These are phyloP conservation scores for Ophiostoma populinum DNA, from an alignment of 2,329 filamentous ascomycete species.

Conservation along the genomic window DNA sequence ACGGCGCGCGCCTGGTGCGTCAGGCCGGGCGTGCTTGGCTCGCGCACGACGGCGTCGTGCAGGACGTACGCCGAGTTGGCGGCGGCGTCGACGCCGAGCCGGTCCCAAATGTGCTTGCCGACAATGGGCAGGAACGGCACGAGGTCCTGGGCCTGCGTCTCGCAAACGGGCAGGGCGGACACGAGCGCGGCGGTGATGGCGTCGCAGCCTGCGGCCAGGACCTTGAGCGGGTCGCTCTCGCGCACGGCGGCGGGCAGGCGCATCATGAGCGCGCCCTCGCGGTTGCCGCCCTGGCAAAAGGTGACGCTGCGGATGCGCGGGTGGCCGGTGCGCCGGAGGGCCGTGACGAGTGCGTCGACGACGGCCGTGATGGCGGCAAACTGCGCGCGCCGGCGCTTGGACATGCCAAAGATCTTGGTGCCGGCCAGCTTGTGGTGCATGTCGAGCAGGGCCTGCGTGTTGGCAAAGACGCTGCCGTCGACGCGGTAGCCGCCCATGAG, in stretches of 20 bases:
- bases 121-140: conserved; percentile 25
- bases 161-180: conserved; percentile 23
- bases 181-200: conserved; percentile 16
- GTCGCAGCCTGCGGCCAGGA: conserved; percentile 11
- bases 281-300: conserved; percentile 72
- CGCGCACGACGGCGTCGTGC: conserved; percentile 52
- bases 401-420: conserved; percentile 58
- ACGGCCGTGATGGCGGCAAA: conserved; percentile 72
- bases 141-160: not conserved
- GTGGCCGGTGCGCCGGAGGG: conserved; percentile 23
- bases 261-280: conserved; percentile 68
- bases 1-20: conserved; percentile 55
- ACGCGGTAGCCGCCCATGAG: conserved; percentile 67
- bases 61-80: conserved; percentile 50
- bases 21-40: conserved; percentile 54
- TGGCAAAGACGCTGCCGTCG: conserved; percentile 38
- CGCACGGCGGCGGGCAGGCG: conserved; percentile 42
- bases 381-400: conserved; percentile 59
- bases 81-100: conserved; percentile 28
- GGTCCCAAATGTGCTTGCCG: conserved; percentile 32
- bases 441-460: conserved; percentile 32
- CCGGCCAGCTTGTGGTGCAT: conserved; percentile 31
- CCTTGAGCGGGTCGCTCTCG: conserved; percentile 44
- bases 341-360: conserved; percentile 54
- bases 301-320: conserved; percentile 53